Percentiles rank a stretch among this genome's conserved stretches.
These are phyloP conservation scores for Extremus antarcticus DNA, from an alignment of 495 filamentous ascomycete species.

Conservation along the genomic window DNA sequence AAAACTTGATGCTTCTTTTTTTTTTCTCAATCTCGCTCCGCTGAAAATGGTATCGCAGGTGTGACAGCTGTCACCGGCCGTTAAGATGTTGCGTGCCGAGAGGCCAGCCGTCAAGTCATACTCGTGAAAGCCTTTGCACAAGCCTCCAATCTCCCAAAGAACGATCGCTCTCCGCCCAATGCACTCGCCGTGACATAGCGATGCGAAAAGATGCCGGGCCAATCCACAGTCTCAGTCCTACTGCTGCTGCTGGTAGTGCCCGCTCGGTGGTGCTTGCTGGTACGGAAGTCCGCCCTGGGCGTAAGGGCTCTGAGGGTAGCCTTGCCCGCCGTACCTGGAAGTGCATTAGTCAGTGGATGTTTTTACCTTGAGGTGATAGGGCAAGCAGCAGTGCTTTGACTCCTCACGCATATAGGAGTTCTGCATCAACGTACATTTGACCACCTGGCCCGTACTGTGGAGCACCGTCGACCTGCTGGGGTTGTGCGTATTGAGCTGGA, in stretches of 20 bases:
- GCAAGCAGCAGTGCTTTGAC: too few relatives aligned
- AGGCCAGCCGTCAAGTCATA: not conserved
- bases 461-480: conserved; percentile 41
- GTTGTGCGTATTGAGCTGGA: conserved; percentile 55
- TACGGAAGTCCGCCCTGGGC: conserved; percentile 15
- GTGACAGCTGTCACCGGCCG: not conserved
- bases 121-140: not conserved
- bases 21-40: not conserved
- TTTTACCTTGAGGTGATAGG: too few relatives aligned
- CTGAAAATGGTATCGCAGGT: not conserved
- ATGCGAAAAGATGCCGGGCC: too few relatives aligned
- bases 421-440: conserved; percentile 13
- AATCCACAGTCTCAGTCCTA: too few relatives aligned
- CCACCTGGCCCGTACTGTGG: conserved; percentile 50
- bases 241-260: not conserved
- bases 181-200: too few relatives aligned
- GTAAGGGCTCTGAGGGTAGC: conserved; percentile 20
- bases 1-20: not conserved
- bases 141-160: not conserved
- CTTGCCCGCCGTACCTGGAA: conserved; percentile 6
- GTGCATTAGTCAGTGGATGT: too few relatives aligned
- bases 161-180: not conserved
- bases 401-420: too few relatives aligned
- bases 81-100: not conserved
- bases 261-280: conserved; percentile 5